Percentiles rank a stretch among this genome's conserved stretches.
These are phyloP conservation scores for Balakata baccata DNA, from an alignment of 345 rosid species.

Conservation along the genomic window DNA sequence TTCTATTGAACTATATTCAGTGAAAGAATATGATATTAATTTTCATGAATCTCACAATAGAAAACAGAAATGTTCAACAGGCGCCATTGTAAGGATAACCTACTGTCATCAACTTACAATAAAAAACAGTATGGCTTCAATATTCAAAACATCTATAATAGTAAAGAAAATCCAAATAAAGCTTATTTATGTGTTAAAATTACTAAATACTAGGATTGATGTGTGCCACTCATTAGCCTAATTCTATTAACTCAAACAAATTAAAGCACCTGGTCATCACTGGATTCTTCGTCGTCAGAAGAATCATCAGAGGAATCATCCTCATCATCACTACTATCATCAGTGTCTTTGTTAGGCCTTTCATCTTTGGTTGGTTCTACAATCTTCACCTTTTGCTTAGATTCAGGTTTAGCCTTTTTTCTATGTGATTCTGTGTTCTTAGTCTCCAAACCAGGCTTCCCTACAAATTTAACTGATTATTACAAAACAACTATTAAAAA, in stretches of 20 bases:
- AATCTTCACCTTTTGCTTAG: constrained; percentile 43
- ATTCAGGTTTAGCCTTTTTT: constrained; percentile 17
- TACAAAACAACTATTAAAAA: not conserved
- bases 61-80: not conserved
- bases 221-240: not conserved
- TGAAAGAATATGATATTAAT: not conserved
- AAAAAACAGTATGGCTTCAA: not conserved
- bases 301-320: constrained; percentile 30
- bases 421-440: constrained; percentile 11
- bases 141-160: not conserved
- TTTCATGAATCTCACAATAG: not conserved
- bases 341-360: constrained; percentile 23
- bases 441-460: constrained; percentile 22
- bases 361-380: constrained; percentile 39
- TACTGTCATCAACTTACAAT: not conserved
- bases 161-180: not conserved
- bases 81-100: not conserved
- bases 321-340: constrained; percentile 27
- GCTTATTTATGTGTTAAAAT: not conserved
- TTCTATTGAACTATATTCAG: not conserved
- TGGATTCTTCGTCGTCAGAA: constrained; percentile 39
- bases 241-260: not conserved
- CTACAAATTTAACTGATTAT: constrained; percentile 22
- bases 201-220: not conserved
- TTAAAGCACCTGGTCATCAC: constrained; percentile 41